Evolutionary conservation across 2,329 filamentous ascomycete species (phyloP), one percentile per base, ranked within the genome.

Genomic region (Byssochlamys sp.): DNA sequence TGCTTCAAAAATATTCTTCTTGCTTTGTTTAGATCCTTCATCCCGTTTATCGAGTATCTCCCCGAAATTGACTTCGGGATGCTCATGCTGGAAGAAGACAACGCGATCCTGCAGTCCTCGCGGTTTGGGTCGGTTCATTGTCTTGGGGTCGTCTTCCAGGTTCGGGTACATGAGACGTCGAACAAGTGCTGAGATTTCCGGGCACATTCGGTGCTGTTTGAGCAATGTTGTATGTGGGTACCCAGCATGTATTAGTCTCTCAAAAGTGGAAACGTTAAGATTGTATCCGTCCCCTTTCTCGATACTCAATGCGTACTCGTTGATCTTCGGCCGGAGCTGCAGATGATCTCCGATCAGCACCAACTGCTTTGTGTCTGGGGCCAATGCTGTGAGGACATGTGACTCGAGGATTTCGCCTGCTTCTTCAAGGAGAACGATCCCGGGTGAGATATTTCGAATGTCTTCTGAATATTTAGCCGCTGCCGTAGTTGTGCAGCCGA

Each of bases 261-360:
- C 87, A 60, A 90, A 90, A 0, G 90, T 66, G 0, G 86, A 89
- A 1, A 79, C 67, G 60, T 90, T 86, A 1, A 90, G 75, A 58
- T 90, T 79, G 62, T 81, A 90, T 0, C 86, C 86, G 5, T 82
- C 76, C 0, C 84, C 85, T 25, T 82, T 80, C 60, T 89, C 86
- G 0, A 86, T 78, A 0, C 77, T 83, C 0, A 90, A 68, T 0
- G 67, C 70, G 61, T 84, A 88, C 55, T 81, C 84, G 35, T 80
- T 81, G 56, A 83, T 76, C 62, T 89, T 88, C 0, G 87, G 88
- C 0, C 86, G 81, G 0, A 90, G 77, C 60, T 90, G 88, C 57
- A 86, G 81, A 66, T 90, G 87, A 56, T 90, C 88, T 0, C 88
- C 88, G 10, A 90, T 90, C 1, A 89, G 69, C 0, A 90, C 79